These are phyloP conservation scores for Mytilinidion resinicola DNA, from an alignment of 495 filamentous ascomycete species.

Conservation along the genomic window DNA sequence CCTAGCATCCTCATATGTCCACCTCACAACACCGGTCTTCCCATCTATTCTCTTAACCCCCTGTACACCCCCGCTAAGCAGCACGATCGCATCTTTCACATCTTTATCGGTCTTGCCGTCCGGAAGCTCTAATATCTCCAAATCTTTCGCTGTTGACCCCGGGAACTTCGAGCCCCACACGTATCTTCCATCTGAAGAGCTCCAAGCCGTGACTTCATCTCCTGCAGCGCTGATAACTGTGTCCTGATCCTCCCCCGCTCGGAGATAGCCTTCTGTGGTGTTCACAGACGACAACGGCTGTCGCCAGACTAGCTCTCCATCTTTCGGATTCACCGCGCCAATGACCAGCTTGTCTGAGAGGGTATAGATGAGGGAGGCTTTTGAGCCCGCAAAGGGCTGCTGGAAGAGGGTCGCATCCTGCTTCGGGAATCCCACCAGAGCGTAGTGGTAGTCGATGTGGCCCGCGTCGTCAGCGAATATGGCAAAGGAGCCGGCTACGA, in stretches of 20 bases:
- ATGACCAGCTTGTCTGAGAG: conserved; percentile 73
- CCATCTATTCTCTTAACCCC: conserved; percentile 65
- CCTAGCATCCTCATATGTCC: conserved; percentile 66
- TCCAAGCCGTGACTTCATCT: conserved; percentile 68
- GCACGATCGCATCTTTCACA: conserved; percentile 63
- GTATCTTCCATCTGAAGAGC: conserved; percentile 70
- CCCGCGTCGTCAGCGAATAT: conserved; percentile 88
- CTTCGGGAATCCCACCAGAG: conserved; percentile 76
- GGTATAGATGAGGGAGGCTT: conserved; percentile 86
- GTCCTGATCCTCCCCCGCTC: conserved; percentile 65
- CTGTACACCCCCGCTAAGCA: conserved; percentile 53
- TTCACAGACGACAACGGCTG: conserved; percentile 49
- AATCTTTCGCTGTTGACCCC: conserved; percentile 57
- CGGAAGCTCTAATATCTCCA: conserved; percentile 72
- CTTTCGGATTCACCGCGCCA: conserved; percentile 83
- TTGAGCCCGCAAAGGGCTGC: conserved; percentile 68
- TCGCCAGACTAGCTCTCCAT: conserved; percentile 79
- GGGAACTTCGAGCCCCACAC: conserved; percentile 61
- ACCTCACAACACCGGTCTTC: conserved; percentile 64
- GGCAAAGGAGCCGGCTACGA: conserved; percentile 45
- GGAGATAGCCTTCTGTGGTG: conserved; percentile 48
- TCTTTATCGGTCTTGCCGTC: conserved; percentile 41
- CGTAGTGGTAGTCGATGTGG: conserved; percentile 87
- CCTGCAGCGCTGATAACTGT: conserved; percentile 66
- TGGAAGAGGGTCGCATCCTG: conserved; percentile 90